These are phyloP conservation scores for Debaryomyces sp. DNA, from an alignment of 1,139 yeast genomes.

Conservation along the genomic window DNA sequence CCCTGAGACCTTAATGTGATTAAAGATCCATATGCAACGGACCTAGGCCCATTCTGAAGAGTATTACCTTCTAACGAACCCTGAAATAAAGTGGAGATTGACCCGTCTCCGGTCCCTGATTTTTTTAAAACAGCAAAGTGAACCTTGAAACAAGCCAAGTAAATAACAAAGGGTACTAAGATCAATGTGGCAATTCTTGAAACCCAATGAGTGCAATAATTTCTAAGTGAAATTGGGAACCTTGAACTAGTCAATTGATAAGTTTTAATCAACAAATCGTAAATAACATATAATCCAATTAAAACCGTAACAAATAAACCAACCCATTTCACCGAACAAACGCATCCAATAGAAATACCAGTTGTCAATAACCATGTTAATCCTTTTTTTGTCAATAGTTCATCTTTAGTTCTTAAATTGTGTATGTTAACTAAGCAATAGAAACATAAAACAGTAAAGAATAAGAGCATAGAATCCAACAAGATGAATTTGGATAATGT, in stretches of 20 bases:
- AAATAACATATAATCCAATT: conserved; percentile 82
- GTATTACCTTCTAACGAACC: conserved; percentile 61
- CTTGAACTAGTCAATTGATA: conserved; percentile 44
- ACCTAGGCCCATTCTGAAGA: conserved; percentile 60
- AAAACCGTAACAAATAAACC: conserved; percentile 84
- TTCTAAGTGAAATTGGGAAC: conserved; percentile 33
- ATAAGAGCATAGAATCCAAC: conserved; percentile 70
- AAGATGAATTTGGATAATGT: conserved; percentile 71
- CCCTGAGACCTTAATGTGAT: conserved; percentile 76
- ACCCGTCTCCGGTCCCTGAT: conserved; percentile 80
- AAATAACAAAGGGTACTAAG: conserved; percentile 70
- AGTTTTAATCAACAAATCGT: conserved; percentile 69
- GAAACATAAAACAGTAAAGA: conserved; percentile 68
- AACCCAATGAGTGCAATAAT: conserved; percentile 69
- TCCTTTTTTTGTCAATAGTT: conserved; percentile 50
- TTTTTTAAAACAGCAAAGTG: conserved; percentile 76
- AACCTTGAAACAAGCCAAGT: conserved; percentile 70
- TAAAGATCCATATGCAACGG: conserved; percentile 61
- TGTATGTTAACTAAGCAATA: conserved; percentile 61
- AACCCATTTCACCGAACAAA: conserved; percentile 94
- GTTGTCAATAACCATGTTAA: conserved; percentile 61
- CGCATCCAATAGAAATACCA: conserved; percentile 89
- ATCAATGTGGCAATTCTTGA: conserved; percentile 69
- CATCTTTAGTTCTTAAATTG: conserved; percentile 34
- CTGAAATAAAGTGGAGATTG: conserved; percentile 71